phyloP scores from a whole-genome alignment of 805 yeast species.

The Gaillardinia entomophila region DNA sequence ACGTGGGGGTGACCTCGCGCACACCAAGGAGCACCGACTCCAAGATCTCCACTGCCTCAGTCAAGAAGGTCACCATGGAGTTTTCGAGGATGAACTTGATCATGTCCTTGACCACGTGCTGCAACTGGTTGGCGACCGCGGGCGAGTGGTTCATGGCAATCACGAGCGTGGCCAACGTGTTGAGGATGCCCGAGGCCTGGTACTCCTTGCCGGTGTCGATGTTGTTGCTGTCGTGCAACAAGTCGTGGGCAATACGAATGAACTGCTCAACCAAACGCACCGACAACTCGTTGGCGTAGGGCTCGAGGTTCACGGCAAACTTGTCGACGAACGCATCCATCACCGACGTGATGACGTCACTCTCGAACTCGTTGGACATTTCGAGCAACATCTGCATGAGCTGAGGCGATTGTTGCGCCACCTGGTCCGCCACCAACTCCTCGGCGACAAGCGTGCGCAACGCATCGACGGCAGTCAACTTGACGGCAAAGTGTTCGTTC shows the following conservation, averaged over 20 bases:
- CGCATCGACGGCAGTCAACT: slow-evolving; percentile 49
- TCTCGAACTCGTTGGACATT: slow-evolving; percentile 39
- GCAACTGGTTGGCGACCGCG: slow-evolving; percentile 29
- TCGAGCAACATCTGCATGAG: slow-evolving; percentile 39
- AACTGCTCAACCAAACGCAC: slow-evolving; percentile 67
- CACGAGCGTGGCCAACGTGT: slow-evolving; percentile 37
- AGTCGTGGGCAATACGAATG: slow-evolving; percentile 60
- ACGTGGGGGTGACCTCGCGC: slow-evolving; percentile 40
- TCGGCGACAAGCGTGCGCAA: slow-evolving; percentile 44
- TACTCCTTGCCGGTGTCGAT: slow-evolving; percentile 29
- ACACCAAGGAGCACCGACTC: slow-evolving; percentile 55
- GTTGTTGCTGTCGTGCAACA: slow-evolving; percentile 13
- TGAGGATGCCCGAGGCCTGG: slow-evolving; percentile 39
- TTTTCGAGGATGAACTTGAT: slow-evolving; percentile 19
- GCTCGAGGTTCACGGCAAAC: slow-evolving; percentile 34
- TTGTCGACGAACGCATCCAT: slow-evolving; percentile 42
- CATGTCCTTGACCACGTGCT: slow-evolving; percentile 26
- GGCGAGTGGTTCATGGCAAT: slow-evolving; percentile 38
- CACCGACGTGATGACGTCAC: slow-evolving; percentile 37
- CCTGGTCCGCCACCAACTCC: slow-evolving; percentile 34
- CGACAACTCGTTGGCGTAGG: slow-evolving; percentile 31
- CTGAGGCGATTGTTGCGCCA: slow-evolving; percentile 40
- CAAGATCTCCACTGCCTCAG: slow-evolving; percentile 38
- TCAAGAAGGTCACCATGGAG: slow-evolving; percentile 33
- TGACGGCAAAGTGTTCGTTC: slow-evolving; percentile 43